Base-by-base conservation (phyloP, 1,284 basidiomycete genomes). In the Mycocalia duriaeana region DNA sequence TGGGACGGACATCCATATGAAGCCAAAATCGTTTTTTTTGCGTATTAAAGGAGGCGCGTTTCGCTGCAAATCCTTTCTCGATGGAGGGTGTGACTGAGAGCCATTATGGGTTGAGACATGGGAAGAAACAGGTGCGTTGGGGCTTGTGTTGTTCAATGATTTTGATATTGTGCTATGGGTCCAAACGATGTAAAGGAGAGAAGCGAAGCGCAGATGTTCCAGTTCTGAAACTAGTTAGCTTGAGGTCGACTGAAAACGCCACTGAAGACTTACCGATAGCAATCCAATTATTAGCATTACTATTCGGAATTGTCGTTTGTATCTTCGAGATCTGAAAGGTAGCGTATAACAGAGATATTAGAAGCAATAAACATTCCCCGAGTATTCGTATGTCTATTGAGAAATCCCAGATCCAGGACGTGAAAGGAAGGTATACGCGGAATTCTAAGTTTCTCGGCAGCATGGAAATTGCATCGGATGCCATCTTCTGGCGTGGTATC, bases 1-100 rank as follows among this genome's bases (percentile, higher is more conserved):
- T 0, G 86, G 85, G 7, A 90, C 87, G n/a, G 89, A 87, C 89
- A 91, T 91, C 87, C 87, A 91, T 25, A 91, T 73, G 59, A 82
- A 86, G 26, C 82, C 79, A 52, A 80, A 79, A 51, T 77, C 74
- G n/a, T 67, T 63, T 64, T 73, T 77, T 19, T 13, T 42, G 24
- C 22, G 24, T 24, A 42, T 24, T 14, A 42, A 14, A 5, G 13
- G 22, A n/a, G 23, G 14, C n/a, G 8, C 20, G 19, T 13, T 42
- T n/a, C 40, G 40, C 38, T 73, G 75, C 45, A 53, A 42, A 11
- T 82, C 79, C n/a, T 61, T 48, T 41, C 61, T 50, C 39, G 73
- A 72, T 44, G 73, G 70, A 8, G 77, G 75, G 3, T 54, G 50
- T 9, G 66, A 61, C 25, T 71, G 70, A 43, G 65, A 34, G 62